These are phyloP conservation scores for Russula emetica DNA, from an alignment of 768 basidiomycete species.

Conservation along the genomic window DNA sequence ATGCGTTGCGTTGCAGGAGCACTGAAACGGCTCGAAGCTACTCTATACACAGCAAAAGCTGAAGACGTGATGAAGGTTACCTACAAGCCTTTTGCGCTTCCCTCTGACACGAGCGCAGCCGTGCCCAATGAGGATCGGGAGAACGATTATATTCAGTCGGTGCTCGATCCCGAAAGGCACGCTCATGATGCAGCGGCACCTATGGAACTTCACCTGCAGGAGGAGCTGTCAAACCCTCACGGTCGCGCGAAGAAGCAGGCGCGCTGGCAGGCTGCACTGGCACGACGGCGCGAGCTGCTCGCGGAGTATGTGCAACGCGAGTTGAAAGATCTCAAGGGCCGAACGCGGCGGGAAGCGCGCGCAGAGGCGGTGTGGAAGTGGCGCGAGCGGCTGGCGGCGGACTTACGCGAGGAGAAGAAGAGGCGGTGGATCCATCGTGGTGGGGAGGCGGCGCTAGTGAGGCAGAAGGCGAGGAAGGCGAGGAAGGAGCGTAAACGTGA, in stretches of 20 bases:
- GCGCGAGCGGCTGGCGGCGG: slow-evolving; percentile 53
- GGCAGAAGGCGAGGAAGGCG: slow-evolving; percentile 31
- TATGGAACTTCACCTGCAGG: slow-evolving; percentile 59
- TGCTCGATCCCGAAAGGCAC: slow-evolving; percentile 40
- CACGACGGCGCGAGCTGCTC: slow-evolving; percentile 47
- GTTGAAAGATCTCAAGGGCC: slow-evolving; percentile 53
- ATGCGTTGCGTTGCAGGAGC: background rate
- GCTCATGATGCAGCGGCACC: slow-evolving; percentile 51
- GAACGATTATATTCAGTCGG: slow-evolving; percentile 52
- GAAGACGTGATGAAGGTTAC: slow-evolving; percentile 65
- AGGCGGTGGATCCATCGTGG: slow-evolving; percentile 46
- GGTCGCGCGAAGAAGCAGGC: slow-evolving; percentile 76
- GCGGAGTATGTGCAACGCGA: slow-evolving; percentile 47
- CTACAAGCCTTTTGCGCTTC: slow-evolving; percentile 59
- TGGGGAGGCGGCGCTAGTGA: slow-evolving; percentile 30
- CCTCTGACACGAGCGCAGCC: slow-evolving; percentile 31
- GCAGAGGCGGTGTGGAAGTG: slow-evolving; percentile 76
- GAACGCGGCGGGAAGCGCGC: slow-evolving; percentile 56
- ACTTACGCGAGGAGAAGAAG: slow-evolving; percentile 58
- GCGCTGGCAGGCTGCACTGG: slow-evolving; percentile 62
- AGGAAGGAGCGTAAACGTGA: slow-evolving; percentile 33
- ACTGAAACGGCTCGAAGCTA: slow-evolving; percentile 38
- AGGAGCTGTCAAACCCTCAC: slow-evolving; percentile 78
- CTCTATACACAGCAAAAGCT: slow-evolving; percentile 58
- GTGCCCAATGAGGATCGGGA: slow-evolving; percentile 44